A percentile compares a stretch with the other conserved stretches of the same genome.
These are phyloP conservation scores for Alopecurus myosuroides DNA, from an alignment of 176 grass and related monocot genomes.

Conservation along the genomic window DNA sequence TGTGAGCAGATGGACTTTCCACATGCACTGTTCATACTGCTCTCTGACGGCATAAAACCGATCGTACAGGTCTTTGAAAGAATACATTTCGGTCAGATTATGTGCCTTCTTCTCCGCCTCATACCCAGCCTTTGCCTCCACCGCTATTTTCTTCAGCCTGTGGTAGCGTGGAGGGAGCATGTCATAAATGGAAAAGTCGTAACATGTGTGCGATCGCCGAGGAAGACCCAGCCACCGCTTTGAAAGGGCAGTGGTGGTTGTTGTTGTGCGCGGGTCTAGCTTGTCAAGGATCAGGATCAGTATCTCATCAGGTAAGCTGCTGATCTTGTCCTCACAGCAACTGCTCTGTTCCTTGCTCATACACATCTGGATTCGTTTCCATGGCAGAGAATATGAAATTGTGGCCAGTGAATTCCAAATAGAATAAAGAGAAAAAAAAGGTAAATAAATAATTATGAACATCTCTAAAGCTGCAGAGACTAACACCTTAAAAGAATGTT, in stretches of 20 bases:
- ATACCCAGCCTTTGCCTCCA: neutral
- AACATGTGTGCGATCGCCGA: neutral
- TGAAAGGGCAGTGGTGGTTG: neutral
- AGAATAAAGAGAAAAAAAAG: neutral
- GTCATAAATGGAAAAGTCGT: conserved; percentile 15
- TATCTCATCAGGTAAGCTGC: conserved; percentile 3
- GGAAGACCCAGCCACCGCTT: conserved; percentile 24
- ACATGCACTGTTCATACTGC: neutral
- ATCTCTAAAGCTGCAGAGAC: neutral
- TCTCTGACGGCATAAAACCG: neutral
- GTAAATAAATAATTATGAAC: neutral
- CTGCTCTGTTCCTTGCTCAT: neutral
- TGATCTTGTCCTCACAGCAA: neutral
- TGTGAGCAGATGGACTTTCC: neutral
- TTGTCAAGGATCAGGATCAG: neutral
- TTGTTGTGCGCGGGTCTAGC: neutral
- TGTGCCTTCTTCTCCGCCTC: neutral
- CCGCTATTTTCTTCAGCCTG: neutral
- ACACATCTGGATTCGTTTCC: neutral
- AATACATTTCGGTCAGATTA: neutral
- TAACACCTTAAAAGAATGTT: neutral
- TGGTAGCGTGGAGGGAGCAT: conserved; percentile 16
- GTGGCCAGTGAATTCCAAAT: neutral
- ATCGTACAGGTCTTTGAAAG: neutral
- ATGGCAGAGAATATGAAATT: neutral